These are phyloP conservation scores for Stentor coeruleus DNA, from an alignment of 73 alveolate genomes.

Conservation along the genomic window DNA sequence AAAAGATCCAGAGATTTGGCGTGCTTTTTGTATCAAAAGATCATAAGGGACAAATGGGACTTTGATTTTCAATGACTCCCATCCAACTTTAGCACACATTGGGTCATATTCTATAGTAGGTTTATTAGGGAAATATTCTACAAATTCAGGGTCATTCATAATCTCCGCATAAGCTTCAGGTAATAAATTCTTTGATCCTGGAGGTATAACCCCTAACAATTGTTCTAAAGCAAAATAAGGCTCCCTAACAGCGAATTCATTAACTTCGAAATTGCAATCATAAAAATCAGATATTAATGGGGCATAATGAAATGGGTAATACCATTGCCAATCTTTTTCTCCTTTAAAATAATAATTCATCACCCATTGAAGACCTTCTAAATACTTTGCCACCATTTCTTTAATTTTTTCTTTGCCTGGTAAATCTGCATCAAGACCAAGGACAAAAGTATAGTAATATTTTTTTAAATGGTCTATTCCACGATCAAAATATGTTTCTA, in stretches of 20 bases:
- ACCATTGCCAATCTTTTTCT: slow-evolving; percentile 96
- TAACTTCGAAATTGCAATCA: slow-evolving; percentile 47
- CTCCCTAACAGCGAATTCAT: slow-evolving; percentile 52
- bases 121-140: slow-evolving; percentile 77
- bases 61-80: slow-evolving; percentile 26
- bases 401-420: slow-evolving; percentile 50
- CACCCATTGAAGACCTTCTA: slow-evolving; percentile 97
- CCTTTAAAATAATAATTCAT: slow-evolving; percentile 89
- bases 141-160: slow-evolving; percentile 50
- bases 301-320: slow-evolving; percentile 97
- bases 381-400: slow-evolving; percentile 66
- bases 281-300: slow-evolving; percentile 95
- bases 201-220: slow-evolving; percentile 88
- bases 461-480: slow-evolving; percentile 27
- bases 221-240: slow-evolving; percentile 91
- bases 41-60: slow-evolving; percentile 22
- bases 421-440: slow-evolving; percentile 64
- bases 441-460: slow-evolving; percentile 70
- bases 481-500: slow-evolving; percentile 23
- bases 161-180: slow-evolving; percentile 75
- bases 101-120: slow-evolving; percentile 58
- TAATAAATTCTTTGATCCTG: slow-evolving; percentile 67
- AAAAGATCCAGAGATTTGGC: background rate
- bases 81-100: slow-evolving; percentile 17
- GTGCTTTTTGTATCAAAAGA: background rate